Base-by-base conservation (phyloP, 139 green algal genomes). In the Yamagishiella unicocca region DNA sequence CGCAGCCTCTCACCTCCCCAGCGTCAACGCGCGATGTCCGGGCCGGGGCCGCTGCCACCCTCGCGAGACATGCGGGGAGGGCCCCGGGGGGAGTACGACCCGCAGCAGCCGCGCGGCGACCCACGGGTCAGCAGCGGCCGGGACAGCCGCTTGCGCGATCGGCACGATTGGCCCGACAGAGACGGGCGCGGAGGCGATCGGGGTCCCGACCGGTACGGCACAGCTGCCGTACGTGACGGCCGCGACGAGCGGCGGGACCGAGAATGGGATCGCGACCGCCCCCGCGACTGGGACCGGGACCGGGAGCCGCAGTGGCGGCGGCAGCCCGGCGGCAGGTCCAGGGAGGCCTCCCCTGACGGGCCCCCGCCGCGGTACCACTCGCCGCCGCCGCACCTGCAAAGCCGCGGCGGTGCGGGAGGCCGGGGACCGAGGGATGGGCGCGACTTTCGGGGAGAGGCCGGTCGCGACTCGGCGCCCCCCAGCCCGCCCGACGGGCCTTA, bases 331-430 rank as follows among this genome's bases (percentile, higher is more conserved):
- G 72, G 72, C 29, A 80, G 72, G 46, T 82, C 74, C 7, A 55
- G 74, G 74, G 74, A 82, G 46, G 74, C 38, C 46, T 82, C 74
- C 29, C 72, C 72, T 43, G 72, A 80, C 37, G 66, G 66, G 66
- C 17, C 7, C 4, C 55, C 55, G 21, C n/a, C 62, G 17, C 62
- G n/a, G 29, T n/a, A 71, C 62, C 5, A 42, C 29, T 40, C 62
- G 62, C 62, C 62, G n/a, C 62, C 62, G 29, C 62, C n/a, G 62
- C 21, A 66, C 55, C 12, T 29, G 5, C 55, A 31, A 27, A 29
- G 55, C 55, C 21, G 55, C 55, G 55, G 21, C 55, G 4, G 14
- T 66, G 55, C 21, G 5, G 14, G 55, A 8, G 55, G 14, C n/a
- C 21, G 55, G 12, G 33, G n/a, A n/a, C n/a, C n/a, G n/a, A n/a